Evolutionary conservation across 2,329 filamentous ascomycete species (phyloP).

Genomic region (Malbranchea cinnamomea): DNA sequence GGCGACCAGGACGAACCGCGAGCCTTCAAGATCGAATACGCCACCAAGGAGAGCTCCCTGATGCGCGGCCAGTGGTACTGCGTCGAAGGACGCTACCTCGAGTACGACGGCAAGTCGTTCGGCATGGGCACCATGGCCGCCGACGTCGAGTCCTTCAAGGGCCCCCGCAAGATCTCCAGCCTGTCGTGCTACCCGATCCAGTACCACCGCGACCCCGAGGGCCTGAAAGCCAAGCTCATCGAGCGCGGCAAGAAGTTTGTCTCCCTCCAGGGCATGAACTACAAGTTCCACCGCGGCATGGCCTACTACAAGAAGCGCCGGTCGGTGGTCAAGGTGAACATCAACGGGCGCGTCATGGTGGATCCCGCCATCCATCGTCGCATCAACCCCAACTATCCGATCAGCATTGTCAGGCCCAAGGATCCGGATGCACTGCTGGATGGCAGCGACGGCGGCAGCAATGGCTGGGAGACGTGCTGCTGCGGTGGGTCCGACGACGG

Average conservation of each 20-base stretch:
- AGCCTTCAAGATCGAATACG: conserved; percentile 67
- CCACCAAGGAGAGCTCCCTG: conserved; percentile 53
- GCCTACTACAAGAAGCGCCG: conserved; percentile 75
- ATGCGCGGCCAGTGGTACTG: conserved; percentile 61
- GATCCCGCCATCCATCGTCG: conserved; percentile 69
- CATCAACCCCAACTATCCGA: conserved; percentile 72
- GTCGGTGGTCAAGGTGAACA: conserved; percentile 60
- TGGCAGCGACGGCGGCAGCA: conserved; percentile 24
- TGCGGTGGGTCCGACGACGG: conserved; percentile 17
- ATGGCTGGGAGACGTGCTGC: conserved; percentile 28
- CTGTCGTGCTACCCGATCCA: conserved; percentile 62
- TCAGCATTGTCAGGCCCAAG: conserved; percentile 59
- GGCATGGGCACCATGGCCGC: conserved; percentile 57
- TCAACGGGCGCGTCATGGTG: conserved; percentile 78
- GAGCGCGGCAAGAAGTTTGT: conserved; percentile 77
- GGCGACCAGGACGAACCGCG: conserved; percentile 61
- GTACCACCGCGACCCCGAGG: conserved; percentile 60
- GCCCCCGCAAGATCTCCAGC: conserved; percentile 66
- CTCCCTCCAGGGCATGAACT: conserved; percentile 64
- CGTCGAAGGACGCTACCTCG: conserved; percentile 61
- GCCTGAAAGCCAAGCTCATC: conserved; percentile 51
- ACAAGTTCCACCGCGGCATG: conserved; percentile 68
- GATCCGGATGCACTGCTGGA: conserved; percentile 47
- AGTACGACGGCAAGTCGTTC: conserved; percentile 78
- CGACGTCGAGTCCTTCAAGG: conserved; percentile 62